Conservation (phyloP, 768 basidiomycete species). For the Hericium erinaceus region DNA sequence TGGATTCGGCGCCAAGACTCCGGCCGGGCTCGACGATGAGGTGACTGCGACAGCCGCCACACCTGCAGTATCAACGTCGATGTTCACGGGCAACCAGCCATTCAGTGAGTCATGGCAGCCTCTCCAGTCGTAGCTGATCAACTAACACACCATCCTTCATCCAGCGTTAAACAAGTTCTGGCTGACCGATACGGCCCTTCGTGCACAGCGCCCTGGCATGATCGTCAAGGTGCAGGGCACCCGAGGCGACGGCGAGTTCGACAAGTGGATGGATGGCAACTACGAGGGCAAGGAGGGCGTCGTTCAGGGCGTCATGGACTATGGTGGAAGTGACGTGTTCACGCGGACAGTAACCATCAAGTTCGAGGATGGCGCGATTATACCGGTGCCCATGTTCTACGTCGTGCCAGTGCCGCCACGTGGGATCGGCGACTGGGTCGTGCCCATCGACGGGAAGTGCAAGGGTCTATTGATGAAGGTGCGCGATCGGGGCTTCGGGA, state of each 20-base stretch:
- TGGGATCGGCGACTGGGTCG: neutral
- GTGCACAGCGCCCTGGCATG: slow-evolving; percentile 7
- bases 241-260: neutral
- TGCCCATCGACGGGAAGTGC: neutral
- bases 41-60: neutral
- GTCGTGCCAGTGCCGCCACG: neutral
- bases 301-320: slow-evolving; percentile 3
- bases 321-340: neutral
- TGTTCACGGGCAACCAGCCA: neutral
- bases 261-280: neutral
- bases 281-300: neutral
- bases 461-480: neutral
- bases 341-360: neutral
- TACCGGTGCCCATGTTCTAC: neutral
- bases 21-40: slow-evolving; percentile 10
- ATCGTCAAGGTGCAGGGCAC: neutral
- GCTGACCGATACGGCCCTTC: neutral
- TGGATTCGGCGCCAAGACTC: slow-evolving; percentile 26
- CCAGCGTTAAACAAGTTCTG: neutral
- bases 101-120: neutral
- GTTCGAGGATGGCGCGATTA: neutral
- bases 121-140: neutral
- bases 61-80: neutral
- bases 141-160: neutral
- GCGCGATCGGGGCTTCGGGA: neutral